phyloP scores from a whole-genome alignment of 306 rosid genomes.

The Cercis canadensis region DNA sequence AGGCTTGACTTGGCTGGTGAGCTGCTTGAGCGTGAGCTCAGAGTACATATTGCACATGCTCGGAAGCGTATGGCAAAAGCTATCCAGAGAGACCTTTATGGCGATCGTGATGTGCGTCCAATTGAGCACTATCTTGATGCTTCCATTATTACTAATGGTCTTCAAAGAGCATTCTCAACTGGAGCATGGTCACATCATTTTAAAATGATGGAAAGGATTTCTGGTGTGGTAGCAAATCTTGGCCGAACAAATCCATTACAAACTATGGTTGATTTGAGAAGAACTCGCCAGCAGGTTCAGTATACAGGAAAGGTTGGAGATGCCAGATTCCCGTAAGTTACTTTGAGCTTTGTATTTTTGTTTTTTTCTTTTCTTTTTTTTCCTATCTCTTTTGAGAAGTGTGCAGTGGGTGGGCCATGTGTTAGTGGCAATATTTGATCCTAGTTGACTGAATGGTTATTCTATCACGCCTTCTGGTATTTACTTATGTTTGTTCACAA shows the following conservation, averaged over 20 bases:
- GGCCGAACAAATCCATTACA: constrained; percentile 95
- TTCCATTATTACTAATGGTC: constrained; percentile 90
- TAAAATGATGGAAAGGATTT: constrained; percentile 85
- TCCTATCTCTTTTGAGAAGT: neutral
- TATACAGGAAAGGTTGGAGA: constrained; percentile 98
- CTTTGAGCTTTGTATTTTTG: constrained; percentile 33
- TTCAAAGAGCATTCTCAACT: constrained; percentile 93
- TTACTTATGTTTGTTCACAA: neutral
- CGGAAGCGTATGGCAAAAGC: constrained; percentile 82
- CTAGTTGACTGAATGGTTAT: neutral
- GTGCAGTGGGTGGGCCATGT: constrained; percentile 1
- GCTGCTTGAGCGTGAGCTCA: constrained; percentile 87
- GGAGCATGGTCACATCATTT: constrained; percentile 98
- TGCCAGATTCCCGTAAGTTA: constrained; percentile 97
- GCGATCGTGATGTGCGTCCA: constrained; percentile 67
- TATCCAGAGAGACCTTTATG: constrained; percentile 89
- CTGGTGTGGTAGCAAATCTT: constrained; percentile 87
- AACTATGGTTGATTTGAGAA: constrained; percentile 85
- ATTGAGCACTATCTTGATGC: constrained; percentile 91
- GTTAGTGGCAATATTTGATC: constrained; percentile 4
- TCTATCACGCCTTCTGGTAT: neutral
- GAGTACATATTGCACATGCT: constrained; percentile 82
- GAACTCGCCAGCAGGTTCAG: constrained; percentile 91
- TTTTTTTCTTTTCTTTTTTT: neutral
- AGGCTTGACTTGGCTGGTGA: constrained; percentile 91